phyloP scores from a whole-genome alignment of 1,284 basidiomycete species.

The Ganoderma boninense region DNA sequence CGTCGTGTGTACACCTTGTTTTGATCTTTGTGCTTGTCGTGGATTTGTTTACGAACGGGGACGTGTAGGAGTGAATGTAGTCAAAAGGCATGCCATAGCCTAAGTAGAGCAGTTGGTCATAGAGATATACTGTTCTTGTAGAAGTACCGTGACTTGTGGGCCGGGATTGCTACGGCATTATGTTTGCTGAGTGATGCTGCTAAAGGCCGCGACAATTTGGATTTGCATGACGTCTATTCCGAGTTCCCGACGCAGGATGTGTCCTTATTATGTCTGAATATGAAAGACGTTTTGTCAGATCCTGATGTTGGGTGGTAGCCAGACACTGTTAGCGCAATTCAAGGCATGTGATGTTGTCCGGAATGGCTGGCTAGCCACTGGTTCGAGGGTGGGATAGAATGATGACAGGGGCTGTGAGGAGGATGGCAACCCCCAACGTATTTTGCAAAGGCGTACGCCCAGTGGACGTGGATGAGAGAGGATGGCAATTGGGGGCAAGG shows the following conservation, averaged over 20 bases:
- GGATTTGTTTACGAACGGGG: conserved; percentile 10
- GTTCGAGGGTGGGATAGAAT: not conserved
- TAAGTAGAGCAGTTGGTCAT: conserved; percentile 12
- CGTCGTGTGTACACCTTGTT: not conserved
- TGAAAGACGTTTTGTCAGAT: not conserved
- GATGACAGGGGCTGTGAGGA: not conserved
- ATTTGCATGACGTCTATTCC: not conserved
- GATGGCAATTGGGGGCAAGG: conserved; percentile 16
- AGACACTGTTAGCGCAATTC: not conserved
- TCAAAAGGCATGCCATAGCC: conserved; percentile 16
- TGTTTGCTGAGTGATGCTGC: not conserved
- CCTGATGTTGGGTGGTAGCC: not conserved
- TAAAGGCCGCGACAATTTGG: no score
- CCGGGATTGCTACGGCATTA: not conserved
- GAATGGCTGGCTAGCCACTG: not conserved
- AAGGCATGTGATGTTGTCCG: conserved; percentile 1
- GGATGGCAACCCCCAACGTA: not conserved
- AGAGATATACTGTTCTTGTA: conserved; percentile 24
- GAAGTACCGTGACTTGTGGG: not conserved
- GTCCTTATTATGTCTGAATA: not conserved
- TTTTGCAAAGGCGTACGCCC: not conserved
- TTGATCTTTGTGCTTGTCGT: not conserved
- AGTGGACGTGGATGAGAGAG: not conserved
- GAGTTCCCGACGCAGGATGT: no score
- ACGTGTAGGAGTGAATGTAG: conserved; percentile 32